Base-by-base conservation (phyloP, 139 green algal species). In the Chlamydomonas sp. region DNA sequence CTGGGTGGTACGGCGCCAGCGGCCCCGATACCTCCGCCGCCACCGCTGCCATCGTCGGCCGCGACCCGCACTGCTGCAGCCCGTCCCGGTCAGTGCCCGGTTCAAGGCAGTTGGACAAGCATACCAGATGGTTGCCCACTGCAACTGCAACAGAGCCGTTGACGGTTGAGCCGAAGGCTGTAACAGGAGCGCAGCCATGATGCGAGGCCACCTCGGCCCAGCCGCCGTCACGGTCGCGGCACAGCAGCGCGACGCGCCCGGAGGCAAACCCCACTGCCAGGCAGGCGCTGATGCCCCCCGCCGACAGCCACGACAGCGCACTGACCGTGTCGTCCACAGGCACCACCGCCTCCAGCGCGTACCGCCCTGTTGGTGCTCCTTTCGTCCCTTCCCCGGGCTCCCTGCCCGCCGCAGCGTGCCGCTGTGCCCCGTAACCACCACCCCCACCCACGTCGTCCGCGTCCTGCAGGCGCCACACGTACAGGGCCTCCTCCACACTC, bases 1-100 rank as follows among this genome's bases (percentile, higher is more conserved):
- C 62, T 0, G 90, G 92, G 69, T 92, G 84, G 77, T 88, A 94
- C 5, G 88, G 66, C 10, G 92, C 84, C 87, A 93, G n/a, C 57
- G 87, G 68, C 7, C 89, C 84, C 31, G 78, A 63, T 57, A 76
- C 60, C 16, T 89, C 62, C 58, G 63, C 63, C 71, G 75, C 75
- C n/a, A 84, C 62, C n/a, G 66, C 58, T 7, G 81, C 61, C 7
- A 85, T 62, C 1, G 63, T 80, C 20, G 77, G 77, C 31, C n/a
- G 74, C 74, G 20, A 57, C n/a, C 31, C 18, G 66, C 31, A 49
- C 59, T 87, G 71, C 20, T 63, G n/a, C 6, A 62, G 72, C 31
- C 77, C 63, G 9, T 49, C 10, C 12, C 49, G 57, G 75, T 88
- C 75, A 17, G 49, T 4, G 7, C 75, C 60, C 31, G 31, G 31